phyloP scores from a whole-genome alignment of 371 early-diverging fungal genomes.

The Fennellomyces sp. region DNA sequence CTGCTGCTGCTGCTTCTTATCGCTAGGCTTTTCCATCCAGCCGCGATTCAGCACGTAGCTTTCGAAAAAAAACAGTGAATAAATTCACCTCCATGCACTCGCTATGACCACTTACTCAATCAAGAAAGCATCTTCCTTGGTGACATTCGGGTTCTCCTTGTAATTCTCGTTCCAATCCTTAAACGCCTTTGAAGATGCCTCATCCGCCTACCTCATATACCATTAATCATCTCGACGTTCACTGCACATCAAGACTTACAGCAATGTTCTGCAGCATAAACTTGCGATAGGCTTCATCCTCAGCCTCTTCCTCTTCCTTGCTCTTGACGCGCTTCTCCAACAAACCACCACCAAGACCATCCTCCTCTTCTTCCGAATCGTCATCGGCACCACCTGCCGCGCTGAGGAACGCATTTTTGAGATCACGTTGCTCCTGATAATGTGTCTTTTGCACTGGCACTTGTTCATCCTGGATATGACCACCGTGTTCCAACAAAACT shows the following conservation, averaged over 20 bases:
- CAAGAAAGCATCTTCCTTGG: slow-evolving; percentile 82
- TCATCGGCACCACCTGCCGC: slow-evolving; percentile 41
- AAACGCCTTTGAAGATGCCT: slow-evolving; percentile 53
- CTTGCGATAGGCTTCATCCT: slow-evolving; percentile 83
- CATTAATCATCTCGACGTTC: too few relatives aligned
- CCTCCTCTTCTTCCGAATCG: slow-evolving; percentile 55
- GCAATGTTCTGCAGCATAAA: slow-evolving; percentile 84
- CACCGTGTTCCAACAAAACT: slow-evolving; percentile 72
- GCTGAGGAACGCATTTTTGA: slow-evolving; percentile 74
- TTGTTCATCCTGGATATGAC: slow-evolving; percentile 63
- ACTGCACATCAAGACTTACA: slow-evolving; percentile 27
- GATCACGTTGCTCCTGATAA: slow-evolving; percentile 81
- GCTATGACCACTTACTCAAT: slow-evolving; percentile 68
- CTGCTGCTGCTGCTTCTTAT: slow-evolving; percentile 40
- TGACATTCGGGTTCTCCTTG: slow-evolving; percentile 54
- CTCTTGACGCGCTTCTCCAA: slow-evolving; percentile 75
- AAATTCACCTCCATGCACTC: slow-evolving; percentile 1
- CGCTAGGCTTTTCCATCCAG: slow-evolving; percentile 83
- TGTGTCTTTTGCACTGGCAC: slow-evolving; percentile 60
- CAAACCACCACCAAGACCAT: slow-evolving; percentile 39
- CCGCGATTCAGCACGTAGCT: slow-evolving; percentile 90
- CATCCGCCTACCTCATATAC: slow-evolving; percentile 36
- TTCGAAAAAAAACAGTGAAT: too few relatives aligned
- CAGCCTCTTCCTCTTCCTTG: slow-evolving; percentile 64
- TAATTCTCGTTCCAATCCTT: slow-evolving; percentile 62